Percentiles rank a stretch among this genome's conserved stretches.
Evolutionary conservation across 768 basidiomycete genomes (phyloP).

Genomic region (Suillus alpinus): DNA sequence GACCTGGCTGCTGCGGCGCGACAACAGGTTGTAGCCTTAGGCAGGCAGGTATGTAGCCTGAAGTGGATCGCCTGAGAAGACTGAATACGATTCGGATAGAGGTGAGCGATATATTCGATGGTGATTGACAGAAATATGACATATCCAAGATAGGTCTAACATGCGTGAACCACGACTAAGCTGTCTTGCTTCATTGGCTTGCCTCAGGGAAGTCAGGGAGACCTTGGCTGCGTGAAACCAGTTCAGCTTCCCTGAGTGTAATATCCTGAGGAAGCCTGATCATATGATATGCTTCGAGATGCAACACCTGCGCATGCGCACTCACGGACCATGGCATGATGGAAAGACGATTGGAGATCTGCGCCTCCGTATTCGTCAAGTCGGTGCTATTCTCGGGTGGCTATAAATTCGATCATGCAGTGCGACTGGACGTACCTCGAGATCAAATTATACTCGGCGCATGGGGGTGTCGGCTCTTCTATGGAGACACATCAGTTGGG

Average conservation of each 20-base stretch:
- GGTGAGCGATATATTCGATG: neutral
- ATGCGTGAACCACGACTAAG: slow-evolving; percentile 2
- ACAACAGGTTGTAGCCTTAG: too few species aligned
- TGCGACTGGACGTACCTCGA: neutral
- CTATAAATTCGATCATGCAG: neutral
- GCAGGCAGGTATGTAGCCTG: neutral
- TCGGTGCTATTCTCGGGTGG: neutral
- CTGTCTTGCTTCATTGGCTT: neutral
- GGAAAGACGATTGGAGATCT: neutral
- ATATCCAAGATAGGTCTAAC: neutral
- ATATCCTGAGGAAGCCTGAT: neutral
- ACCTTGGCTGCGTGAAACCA: neutral
- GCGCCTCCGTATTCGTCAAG: neutral
- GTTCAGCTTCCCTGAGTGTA: neutral
- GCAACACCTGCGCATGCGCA: neutral
- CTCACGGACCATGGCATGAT: neutral
- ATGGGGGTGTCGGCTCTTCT: neutral
- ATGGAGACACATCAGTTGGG: neutral
- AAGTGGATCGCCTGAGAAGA: neutral
- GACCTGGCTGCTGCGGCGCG: neutral
- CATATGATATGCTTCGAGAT: neutral
- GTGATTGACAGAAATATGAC: neutral
- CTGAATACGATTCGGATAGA: neutral
- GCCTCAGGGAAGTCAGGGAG: neutral
- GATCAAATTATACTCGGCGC: neutral